These are phyloP conservation scores for Ogataea henricii DNA, from an alignment of 805 yeast species.

Conservation along the genomic window DNA sequence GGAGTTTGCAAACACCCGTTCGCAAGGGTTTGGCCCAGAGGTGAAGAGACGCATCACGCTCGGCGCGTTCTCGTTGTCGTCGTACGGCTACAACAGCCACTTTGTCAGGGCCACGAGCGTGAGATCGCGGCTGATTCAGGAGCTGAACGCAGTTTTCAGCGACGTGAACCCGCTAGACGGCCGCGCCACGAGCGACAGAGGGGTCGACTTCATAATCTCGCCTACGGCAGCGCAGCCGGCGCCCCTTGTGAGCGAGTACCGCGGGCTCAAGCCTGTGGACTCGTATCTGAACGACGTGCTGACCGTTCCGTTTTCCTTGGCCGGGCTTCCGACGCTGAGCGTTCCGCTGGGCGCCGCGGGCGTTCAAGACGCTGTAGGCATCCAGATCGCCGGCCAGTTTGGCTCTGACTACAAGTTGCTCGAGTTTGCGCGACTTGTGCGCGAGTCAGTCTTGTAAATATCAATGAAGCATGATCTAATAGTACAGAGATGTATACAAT, in stretches of 20 bases:
- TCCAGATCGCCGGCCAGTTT: conserved; percentile 83
- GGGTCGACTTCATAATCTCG: conserved; percentile 69
- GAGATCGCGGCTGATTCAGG: conserved; percentile 59
- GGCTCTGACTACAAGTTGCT: conserved; percentile 76
- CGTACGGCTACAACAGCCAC: conserved; percentile 72
- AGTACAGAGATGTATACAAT: conserved; percentile 10
- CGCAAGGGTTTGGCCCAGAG: conserved; percentile 72
- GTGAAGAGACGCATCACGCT: conserved; percentile 80
- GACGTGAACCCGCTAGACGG: conserved; percentile 43
- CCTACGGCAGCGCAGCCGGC: conserved; percentile 71
- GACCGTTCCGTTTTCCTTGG: conserved; percentile 88
- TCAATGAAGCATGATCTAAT: conserved; percentile 6
- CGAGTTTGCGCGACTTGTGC: conserved; percentile 29
- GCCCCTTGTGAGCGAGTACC: conserved; percentile 34
- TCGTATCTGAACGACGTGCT: conserved; percentile 80
- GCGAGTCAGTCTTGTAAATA: conserved; percentile 2
- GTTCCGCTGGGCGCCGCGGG: conserved; percentile 63
- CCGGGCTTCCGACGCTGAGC: conserved; percentile 85
- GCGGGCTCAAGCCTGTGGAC: conserved; percentile 43
- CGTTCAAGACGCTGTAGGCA: conserved; percentile 55
- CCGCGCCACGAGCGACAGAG: conserved; percentile 29
- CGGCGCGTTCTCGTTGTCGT: conserved; percentile 84
- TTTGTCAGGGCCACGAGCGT: conserved; percentile 73
- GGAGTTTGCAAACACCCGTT: conserved; percentile 57
- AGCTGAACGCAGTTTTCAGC: conserved; percentile 66